Percentiles rank a stretch among this genome's conserved stretches.
These are phyloP conservation scores for Komagataea norvegica DNA, from an alignment of 1,139 yeast species.

Conservation along the genomic window DNA sequence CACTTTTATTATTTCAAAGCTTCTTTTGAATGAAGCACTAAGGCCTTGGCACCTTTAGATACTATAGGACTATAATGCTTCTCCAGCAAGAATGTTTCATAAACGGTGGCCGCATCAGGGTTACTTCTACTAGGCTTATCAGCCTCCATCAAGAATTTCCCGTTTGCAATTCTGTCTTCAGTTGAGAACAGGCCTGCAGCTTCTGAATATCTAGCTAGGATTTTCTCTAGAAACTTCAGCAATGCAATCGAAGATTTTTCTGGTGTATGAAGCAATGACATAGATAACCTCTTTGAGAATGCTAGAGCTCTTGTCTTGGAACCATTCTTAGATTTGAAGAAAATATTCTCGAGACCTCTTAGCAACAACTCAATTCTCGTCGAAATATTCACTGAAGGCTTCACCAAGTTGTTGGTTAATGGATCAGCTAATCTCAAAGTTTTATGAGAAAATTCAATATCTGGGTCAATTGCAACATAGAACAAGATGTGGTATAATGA, in stretches of 20 bases:
- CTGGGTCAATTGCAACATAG: conserved; percentile 71
- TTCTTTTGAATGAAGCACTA: conserved; percentile 35
- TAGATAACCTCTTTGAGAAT: conserved; percentile 74
- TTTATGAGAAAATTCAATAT: conserved; percentile 80
- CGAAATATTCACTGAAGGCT: conserved; percentile 77
- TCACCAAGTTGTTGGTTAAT: conserved; percentile 40
- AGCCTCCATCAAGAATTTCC: conserved; percentile 62
- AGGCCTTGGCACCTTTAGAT: conserved; percentile 46
- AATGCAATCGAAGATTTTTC: conserved; percentile 82
- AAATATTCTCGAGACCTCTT: conserved; percentile 72
- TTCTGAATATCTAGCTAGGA: conserved; percentile 64
- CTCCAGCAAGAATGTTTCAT: conserved; percentile 79
- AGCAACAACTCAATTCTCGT: conserved; percentile 84
- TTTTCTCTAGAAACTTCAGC: conserved; percentile 70
- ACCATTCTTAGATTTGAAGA: conserved; percentile 73
- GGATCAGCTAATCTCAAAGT: conserved; percentile 79
- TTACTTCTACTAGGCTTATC: conserved; percentile 72
- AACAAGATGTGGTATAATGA: conserved; percentile 65
- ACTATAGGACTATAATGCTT: conserved; percentile 81
- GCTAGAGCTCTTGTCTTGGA: conserved; percentile 72
- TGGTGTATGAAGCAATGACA: conserved; percentile 67
- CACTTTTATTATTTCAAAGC: conserved; percentile 9
- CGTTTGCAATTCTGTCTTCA: conserved; percentile 81
- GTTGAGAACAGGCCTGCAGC: conserved; percentile 76
- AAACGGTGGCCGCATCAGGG: conserved; percentile 81